These are phyloP conservation scores for Diutina ranongensis DNA, from an alignment of 1,139 yeast species.

Conservation along the genomic window DNA sequence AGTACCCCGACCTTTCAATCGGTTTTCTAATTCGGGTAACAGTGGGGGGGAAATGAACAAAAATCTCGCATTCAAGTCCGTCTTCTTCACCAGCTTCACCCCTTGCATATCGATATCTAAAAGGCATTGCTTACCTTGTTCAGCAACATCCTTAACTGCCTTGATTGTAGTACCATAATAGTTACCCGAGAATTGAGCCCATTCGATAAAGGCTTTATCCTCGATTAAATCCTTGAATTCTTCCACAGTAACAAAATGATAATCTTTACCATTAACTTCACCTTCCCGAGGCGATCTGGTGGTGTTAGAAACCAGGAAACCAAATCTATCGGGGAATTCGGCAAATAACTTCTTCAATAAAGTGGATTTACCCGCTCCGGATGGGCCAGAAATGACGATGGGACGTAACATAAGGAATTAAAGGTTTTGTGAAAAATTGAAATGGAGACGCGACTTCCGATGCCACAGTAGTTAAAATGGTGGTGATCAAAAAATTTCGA, in stretches of 20 bases:
- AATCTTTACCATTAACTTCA: slow-evolving; percentile 80
- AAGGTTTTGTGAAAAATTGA: background rate
- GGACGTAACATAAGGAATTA: background rate
- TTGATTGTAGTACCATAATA: slow-evolving; percentile 88
- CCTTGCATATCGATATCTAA: slow-evolving; percentile 99
- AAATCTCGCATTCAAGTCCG: slow-evolving; percentile 74
- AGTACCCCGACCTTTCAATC: slow-evolving; percentile 86
- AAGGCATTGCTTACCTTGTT: slow-evolving; percentile 63
- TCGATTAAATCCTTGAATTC: slow-evolving; percentile 67
- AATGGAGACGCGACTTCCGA: background rate
- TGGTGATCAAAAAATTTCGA: no score
- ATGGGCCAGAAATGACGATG: slow-evolving; percentile 89
- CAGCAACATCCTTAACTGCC: slow-evolving; percentile 68
- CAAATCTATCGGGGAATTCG: slow-evolving; percentile 81
- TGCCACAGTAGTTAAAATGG: background rate
- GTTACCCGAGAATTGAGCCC: slow-evolving; percentile 98
- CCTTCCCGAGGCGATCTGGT: slow-evolving; percentile 90
- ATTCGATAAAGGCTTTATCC: slow-evolving; percentile 74
- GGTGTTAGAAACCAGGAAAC: slow-evolving; percentile 67
- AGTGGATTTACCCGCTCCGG: slow-evolving; percentile 96
- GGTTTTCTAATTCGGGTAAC: slow-evolving; percentile 55
- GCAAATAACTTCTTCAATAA: slow-evolving; percentile 79
- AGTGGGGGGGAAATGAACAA: slow-evolving; percentile 91
- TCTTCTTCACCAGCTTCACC: slow-evolving; percentile 77
- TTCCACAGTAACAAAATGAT: slow-evolving; percentile 73